Percentiles rank a stretch among this genome's conserved stretches.
Conservation (phyloP, 257 asterid genomes). For the Capsicum baccatum region DNA sequence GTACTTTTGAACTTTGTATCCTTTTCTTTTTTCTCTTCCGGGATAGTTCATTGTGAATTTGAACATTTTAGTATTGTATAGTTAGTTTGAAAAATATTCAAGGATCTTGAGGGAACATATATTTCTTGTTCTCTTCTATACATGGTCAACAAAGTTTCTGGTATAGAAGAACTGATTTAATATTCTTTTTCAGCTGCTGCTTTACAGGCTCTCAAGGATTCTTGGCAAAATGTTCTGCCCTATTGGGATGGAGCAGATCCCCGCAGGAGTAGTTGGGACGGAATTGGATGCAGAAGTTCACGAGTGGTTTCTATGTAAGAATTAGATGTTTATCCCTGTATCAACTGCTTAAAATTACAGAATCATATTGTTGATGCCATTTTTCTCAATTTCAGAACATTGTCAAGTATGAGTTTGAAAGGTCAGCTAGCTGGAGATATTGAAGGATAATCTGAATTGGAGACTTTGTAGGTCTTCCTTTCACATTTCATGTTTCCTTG, state of each 20-base stretch:
- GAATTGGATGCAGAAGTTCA: conserved; percentile 53
- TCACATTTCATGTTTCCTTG: not conserved
- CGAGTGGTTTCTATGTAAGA: conserved; percentile 63
- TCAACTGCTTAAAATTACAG: not conserved
- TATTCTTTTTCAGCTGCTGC: conserved; percentile 53
- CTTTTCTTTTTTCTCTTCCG: not conserved
- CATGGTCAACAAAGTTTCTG: not conserved
- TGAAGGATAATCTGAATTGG: conserved; percentile 39
- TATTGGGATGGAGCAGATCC: conserved; percentile 74
- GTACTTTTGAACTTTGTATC: not conserved
- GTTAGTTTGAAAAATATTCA: not conserved
- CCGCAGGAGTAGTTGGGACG: conserved; percentile 69
- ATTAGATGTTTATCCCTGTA: not conserved
- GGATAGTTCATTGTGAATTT: not conserved
- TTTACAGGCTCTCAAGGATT: conserved; percentile 47
- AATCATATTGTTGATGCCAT: no score
- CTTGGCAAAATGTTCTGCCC: conserved; percentile 67
- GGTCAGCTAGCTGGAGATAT: no score
- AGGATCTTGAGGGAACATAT: not conserved
- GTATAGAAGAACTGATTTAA: not conserved
- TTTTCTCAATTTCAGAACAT: no score
- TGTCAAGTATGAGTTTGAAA: no score
- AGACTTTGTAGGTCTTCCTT: conserved; percentile 66
- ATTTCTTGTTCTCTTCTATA: not conserved
- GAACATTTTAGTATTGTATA: not conserved